Base-by-base conservation (phyloP, 2,329 filamentous ascomycete species). In the Aspergillus sp. region DNA sequence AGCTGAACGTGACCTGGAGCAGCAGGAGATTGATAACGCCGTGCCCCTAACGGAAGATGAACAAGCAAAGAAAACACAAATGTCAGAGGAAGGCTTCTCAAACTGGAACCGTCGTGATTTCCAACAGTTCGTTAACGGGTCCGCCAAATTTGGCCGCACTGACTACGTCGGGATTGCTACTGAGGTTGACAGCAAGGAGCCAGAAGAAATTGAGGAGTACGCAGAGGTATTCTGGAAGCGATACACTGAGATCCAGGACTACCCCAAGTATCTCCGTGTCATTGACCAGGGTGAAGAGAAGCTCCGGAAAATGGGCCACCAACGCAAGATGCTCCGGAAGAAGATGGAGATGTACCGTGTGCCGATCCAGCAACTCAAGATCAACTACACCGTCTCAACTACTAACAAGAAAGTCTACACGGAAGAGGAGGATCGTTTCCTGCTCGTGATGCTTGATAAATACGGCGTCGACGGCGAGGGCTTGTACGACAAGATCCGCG, bases 361-460 rank as follows among this genome's bases (percentile, higher is more conserved):
- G 50, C 96, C 95, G 23, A 83, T 99, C 15, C 95, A 99, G 75
- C 95, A 99, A 76, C 86, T 99, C 69, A 96, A 96, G 81, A 92
- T 99, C 80, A 98, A 96, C 78, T 99, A 99, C 77, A 96, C 93
- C 0, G 95, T 99, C 27, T 96, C 92, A 6, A 99, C 95, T 2
- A 99, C 96, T 9, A 99, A 99, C 84, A 99, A 99, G 81, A 99
- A 99, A 80, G 93, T 99, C 1, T 99, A 99, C 73, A 98, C 93
- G 0, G 96, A 99, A 73, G 95, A 99, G 72, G 95, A 99, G 74
- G 95, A 99, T 72, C 86, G 95, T 3, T 99, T 99, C 77, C 77
- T 99, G 52, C 83, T 99, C 35, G 93, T 99, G 50, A 89, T 97
- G 77, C 83, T 99, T 6, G 92, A 99, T 77, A 90, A 89, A 74